Base-by-base conservation (phyloP, 1,284 basidiomycete genomes). In the Ustilago trichophora region DNA sequence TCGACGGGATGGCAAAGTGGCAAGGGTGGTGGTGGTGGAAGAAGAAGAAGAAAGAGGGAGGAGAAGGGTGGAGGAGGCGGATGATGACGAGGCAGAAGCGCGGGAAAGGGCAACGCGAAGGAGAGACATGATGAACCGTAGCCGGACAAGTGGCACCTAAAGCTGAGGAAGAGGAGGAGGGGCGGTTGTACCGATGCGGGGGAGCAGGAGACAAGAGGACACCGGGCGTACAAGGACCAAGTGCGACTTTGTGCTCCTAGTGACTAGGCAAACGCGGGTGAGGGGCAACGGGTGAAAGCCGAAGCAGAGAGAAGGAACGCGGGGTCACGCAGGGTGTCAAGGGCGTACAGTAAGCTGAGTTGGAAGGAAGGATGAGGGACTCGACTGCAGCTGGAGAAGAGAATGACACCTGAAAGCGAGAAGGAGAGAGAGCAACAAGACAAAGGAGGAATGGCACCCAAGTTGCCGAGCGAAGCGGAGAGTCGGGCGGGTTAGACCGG, bases 71-170 rank as follows among this genome's bases (percentile, higher is more conserved):
- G 60, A 21, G 34, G 48, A 32, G 15, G 33, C 16, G 37, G 34
- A 22, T 19, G 32, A 27, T 21, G 58, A 35, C n/a, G 45, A 32
- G n/a, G 54, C 19, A 19, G 38, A 13, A 16, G 46, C 54, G 32
- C 60, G 48, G 33, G 40, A 33, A 26, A 64, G 44, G 49, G 53
- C 60, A 18, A 52, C 25, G 36, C 60, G 54, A 50, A 63, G 53
- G 35, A 52, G 59, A 52, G 33, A 38, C 48, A 48, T 63, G 43
- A 42, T 43, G 37, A 18, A 25, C 25, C 12, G 10, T 12, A 24
- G 22, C n/a, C 13, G 33, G 8, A 11, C 12, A 12, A 34, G 33
- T 16, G 10, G 18, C 36, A 38, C 13, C 4, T 11, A n/a, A 11
- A 15, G 26, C 13, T 25, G 29, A 29, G 31, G 33, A 27, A 18